Conservation (phyloP, 2,329 filamentous ascomycete genomes). For the Beauveria sp. region DNA sequence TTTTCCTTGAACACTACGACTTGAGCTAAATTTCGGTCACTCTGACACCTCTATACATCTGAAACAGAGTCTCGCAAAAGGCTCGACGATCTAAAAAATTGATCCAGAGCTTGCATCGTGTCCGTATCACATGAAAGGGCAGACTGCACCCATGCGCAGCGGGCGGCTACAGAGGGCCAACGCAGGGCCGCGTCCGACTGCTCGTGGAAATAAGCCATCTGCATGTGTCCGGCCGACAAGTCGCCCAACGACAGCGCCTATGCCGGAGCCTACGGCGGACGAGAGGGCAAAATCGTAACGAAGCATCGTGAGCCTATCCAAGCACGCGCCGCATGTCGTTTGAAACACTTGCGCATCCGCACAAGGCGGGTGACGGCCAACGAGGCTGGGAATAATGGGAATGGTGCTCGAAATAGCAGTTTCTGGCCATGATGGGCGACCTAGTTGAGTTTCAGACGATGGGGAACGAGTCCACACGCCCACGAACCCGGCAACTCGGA, state of each 20-base stretch:
- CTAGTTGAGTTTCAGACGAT: background rate
- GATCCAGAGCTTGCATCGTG: background rate
- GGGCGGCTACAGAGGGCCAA: background rate
- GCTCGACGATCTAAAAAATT: background rate
- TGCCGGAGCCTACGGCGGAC: too few relatives aligned
- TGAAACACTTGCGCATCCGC: background rate
- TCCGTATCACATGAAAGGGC: background rate
- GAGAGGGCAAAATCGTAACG: too few relatives aligned
- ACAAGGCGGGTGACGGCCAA: background rate
- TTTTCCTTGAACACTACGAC: too few relatives aligned
- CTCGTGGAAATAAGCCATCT: background rate
- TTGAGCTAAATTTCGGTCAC: too few relatives aligned
- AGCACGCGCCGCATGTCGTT: background rate
- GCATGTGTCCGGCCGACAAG: background rate
- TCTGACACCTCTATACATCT: too few relatives aligned
- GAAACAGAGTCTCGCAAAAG: too few relatives aligned
- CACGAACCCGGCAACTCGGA: constrained; percentile 7
- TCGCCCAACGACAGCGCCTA: too few relatives aligned
- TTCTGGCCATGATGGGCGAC: background rate
- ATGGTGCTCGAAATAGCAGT: background rate
- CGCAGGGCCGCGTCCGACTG: background rate
- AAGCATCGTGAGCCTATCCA: constrained; percentile 6
- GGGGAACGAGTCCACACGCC: background rate
- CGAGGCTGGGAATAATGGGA: background rate
- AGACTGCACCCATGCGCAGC: background rate